A percentile compares a stretch with the other conserved stretches of the same genome.
Conservation (phyloP, 2,329 filamentous ascomycete species). For the Fusarium proliferatum region DNA sequence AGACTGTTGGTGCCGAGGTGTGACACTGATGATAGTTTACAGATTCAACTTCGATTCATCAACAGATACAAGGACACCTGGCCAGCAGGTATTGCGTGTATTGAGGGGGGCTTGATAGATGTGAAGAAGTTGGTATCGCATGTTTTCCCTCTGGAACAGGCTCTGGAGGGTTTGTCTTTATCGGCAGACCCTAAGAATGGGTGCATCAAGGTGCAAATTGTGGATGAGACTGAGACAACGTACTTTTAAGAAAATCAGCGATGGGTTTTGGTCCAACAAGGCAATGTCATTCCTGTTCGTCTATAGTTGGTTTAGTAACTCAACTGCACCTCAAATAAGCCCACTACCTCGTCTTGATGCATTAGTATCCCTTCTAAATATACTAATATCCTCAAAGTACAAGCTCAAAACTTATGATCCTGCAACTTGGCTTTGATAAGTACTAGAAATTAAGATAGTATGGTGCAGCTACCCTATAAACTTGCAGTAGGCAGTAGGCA, state of each 20-base stretch:
- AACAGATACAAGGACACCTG: constrained; percentile 78
- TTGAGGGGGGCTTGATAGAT: constrained; percentile 69
- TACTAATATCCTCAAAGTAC: not conserved
- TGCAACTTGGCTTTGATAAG: not conserved
- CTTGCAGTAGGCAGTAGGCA: not conserved
- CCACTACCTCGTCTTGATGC: not conserved
- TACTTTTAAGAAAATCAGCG: constrained; percentile 30
- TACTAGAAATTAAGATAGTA: not conserved
- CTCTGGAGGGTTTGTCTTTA: constrained; percentile 60
- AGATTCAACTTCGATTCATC: constrained; percentile 75
- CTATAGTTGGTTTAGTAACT: not conserved
- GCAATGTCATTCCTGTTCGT: not conserved
- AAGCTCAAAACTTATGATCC: not conserved
- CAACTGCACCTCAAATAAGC: not conserved
- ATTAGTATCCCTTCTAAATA: not conserved
- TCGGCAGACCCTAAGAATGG: constrained; percentile 50
- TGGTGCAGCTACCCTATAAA: not conserved
- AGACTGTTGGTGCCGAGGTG: not conserved
- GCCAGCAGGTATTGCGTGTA: constrained; percentile 71
- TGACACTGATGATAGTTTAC: not conserved
- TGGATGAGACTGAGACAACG: constrained; percentile 45
- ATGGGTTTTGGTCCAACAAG: not conserved
- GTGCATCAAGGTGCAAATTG: constrained; percentile 52
- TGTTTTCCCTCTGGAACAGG: constrained; percentile 69
- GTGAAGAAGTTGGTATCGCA: constrained; percentile 71